Base-by-base conservation (phyloP, 768 basidiomycete species). In the Basidioascus undulatus region DNA sequence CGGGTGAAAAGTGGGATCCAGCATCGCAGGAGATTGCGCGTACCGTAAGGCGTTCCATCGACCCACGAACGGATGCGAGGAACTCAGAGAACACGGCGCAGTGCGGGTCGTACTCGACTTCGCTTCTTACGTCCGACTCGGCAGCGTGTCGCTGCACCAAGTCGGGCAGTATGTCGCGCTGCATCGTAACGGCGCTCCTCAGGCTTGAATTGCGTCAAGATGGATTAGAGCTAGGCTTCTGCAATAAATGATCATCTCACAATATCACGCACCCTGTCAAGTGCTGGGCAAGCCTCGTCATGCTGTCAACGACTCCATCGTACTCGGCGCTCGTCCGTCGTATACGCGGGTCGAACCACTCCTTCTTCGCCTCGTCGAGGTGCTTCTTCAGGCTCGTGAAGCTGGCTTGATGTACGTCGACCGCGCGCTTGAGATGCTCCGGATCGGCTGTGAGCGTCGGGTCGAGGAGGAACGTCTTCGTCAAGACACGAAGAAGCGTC, bases 201-300 rank as follows among this genome's bases (percentile, higher is more conserved):
- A 96, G 61, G 20, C n/a, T n/a, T n/a, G n/a, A n/a, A n/a, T n/a
- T n/a, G n/a, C n/a, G n/a, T n/a, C n/a, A n/a, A n/a, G n/a, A n/a
- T n/a, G n/a, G n/a, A n/a, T n/a, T n/a, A n/a, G n/a, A n/a, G n/a
- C n/a, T n/a, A n/a, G n/a, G n/a, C n/a, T n/a, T n/a, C n/a, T n/a
- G n/a, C n/a, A n/a, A n/a, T n/a, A n/a, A n/a, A n/a, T n/a, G n/a
- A n/a, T n/a, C n/a, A n/a, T n/a, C n/a, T n/a, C n/a, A n/a, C n/a
- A n/a, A n/a, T n/a, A n/a, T n/a, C n/a, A n/a, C n/a, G n/a, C n/a
- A n/a, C n/a, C 89, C 86, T 41, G 76, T 86, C 31, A 98, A 59
- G 60, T 96, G 87, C 53, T 98, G 89, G 1, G 82, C 92, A 5
- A 98, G 68, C 15, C 84, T 64, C 44, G 79, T 87, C 50, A 98